Percentiles rank a stretch among this genome's conserved stretches.
Evolutionary conservation across 2,329 filamentous ascomycete genomes (phyloP).

Genomic region (Erysiphe pulchra): DNA sequence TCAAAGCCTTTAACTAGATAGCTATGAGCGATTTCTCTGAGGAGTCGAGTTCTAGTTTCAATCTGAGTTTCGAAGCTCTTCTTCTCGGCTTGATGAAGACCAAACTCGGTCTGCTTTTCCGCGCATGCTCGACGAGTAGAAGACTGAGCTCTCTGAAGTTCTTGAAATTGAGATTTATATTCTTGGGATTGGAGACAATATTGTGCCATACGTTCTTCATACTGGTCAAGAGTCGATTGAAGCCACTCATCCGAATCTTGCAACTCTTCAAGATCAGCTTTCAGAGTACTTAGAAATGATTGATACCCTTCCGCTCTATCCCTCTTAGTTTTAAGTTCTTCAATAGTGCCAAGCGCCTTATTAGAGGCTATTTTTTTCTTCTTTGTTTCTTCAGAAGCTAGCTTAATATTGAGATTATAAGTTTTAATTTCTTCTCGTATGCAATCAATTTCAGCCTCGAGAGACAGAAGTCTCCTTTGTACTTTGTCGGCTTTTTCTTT

Average conservation of each 20-base stretch:
- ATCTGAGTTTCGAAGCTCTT: constrained; percentile 66
- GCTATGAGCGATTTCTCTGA: constrained; percentile 49
- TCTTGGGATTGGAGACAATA: constrained; percentile 36
- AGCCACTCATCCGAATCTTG: constrained; percentile 56
- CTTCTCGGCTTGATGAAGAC: constrained; percentile 65
- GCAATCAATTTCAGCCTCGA: constrained; percentile 40
- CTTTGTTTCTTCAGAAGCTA: constrained; percentile 34
- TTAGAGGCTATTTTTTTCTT: constrained; percentile 49
- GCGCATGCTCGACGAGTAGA: constrained; percentile 22
- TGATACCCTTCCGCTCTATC: constrained; percentile 47
- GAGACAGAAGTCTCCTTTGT: constrained; percentile 34
- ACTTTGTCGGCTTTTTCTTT: constrained; percentile 61
- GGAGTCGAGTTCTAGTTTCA: constrained; percentile 40
- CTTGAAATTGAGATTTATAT: constrained; percentile 36
- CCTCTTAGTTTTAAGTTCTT: constrained; percentile 49
- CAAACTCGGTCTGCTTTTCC: constrained; percentile 35
- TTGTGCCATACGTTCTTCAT: constrained; percentile 45
- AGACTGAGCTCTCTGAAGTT: constrained; percentile 28
- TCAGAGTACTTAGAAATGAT: constrained; percentile 43
- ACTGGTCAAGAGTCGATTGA: constrained; percentile 44
- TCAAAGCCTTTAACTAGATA: constrained; percentile 74
- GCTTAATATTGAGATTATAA: constrained; percentile 20
- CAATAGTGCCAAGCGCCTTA: constrained; percentile 48
- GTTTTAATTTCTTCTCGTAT: constrained; percentile 31
- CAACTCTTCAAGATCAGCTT: constrained; percentile 49